Evolutionary conservation across 164 flowering plant genomes (phyloP).

Genomic region (Stephania japonica): DNA sequence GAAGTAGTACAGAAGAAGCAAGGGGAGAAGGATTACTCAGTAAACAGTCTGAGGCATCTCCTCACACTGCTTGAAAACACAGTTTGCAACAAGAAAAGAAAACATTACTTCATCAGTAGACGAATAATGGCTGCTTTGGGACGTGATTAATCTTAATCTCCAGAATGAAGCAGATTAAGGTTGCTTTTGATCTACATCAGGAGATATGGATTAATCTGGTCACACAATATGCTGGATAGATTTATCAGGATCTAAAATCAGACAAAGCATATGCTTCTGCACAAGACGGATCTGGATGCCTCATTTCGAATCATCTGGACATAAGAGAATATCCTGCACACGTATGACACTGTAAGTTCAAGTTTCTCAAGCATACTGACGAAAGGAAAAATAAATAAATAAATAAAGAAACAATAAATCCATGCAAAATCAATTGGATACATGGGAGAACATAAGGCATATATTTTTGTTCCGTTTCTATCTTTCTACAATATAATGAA

Average conservation of each 20-base stretch:
- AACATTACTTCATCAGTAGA: not conserved
- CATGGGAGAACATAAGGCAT: not conserved
- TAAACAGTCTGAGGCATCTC: constrained; percentile 5
- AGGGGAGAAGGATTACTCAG: constrained; percentile 5
- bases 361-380: not conserved
- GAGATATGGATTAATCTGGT: constrained; percentile 2
- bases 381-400: too few species aligned
- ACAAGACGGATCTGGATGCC: not conserved
- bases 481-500: not conserved
- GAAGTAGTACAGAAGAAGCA: constrained; percentile 2
- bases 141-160: constrained; percentile 7
- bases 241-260: not conserved
- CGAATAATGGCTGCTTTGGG: not conserved
- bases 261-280: not conserved
- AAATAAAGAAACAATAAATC: not conserved
- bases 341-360: not conserved
- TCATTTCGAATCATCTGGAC: not conserved
- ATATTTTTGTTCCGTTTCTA: not conserved
- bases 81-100: not conserved
- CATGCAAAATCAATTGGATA: not conserved
- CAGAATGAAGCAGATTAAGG: not conserved
- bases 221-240: constrained; percentile 1
- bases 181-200: not conserved
- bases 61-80: constrained; percentile 4
- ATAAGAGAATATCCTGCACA: constrained; percentile 12